A percentile compares a stretch with the other conserved stretches of the same genome.
Conservation (phyloP, 2,329 filamentous ascomycete species). For the Neurospora sp. region DNA sequence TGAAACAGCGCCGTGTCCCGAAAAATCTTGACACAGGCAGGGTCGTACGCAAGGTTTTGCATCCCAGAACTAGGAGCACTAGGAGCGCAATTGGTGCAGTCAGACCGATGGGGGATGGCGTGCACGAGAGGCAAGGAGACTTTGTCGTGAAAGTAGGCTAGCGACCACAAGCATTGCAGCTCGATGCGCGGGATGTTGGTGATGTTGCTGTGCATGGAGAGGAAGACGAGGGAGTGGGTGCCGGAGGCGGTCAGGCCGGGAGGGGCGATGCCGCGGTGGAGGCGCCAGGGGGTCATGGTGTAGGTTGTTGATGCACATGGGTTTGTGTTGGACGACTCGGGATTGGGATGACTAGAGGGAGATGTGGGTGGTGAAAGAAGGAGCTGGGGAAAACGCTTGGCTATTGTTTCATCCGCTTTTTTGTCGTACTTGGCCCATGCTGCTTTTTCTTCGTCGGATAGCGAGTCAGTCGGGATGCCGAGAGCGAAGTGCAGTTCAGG, state of each 20-base stretch:
- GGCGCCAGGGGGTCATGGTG: slow-evolving; percentile 19
- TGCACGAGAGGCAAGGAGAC: slow-evolving; percentile 18
- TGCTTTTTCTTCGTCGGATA: slow-evolving; percentile 5
- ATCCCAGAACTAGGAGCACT: no score
- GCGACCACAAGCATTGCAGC: slow-evolving; percentile 42
- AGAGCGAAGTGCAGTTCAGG: slow-evolving; percentile 11
- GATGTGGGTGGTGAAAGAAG: slow-evolving; percentile 4
- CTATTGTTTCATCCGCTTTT: slow-evolving; percentile 12
- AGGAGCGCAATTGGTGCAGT: not conserved
- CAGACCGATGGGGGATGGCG: not conserved
- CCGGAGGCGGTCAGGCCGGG: slow-evolving; percentile 23
- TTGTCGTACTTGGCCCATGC: slow-evolving; percentile 12
- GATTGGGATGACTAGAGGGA: no score
- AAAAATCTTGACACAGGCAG: not conserved
- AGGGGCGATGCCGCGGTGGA: slow-evolving; percentile 20
- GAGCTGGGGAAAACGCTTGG: slow-evolving; percentile 10
- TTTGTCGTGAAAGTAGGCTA: slow-evolving; percentile 44
- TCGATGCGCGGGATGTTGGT: slow-evolving; percentile 35
- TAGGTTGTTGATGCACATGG: no score
- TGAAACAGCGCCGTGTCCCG: slow-evolving; percentile 38
- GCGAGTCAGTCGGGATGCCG: slow-evolving; percentile 12
- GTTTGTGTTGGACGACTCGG: no score
- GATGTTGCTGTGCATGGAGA: slow-evolving; percentile 35
- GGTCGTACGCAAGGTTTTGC: not conserved
- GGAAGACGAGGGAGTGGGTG: slow-evolving; percentile 36